These are phyloP conservation scores for Solanum ahanhuiri DNA, from an alignment of 257 asterid species.

Conservation along the genomic window DNA sequence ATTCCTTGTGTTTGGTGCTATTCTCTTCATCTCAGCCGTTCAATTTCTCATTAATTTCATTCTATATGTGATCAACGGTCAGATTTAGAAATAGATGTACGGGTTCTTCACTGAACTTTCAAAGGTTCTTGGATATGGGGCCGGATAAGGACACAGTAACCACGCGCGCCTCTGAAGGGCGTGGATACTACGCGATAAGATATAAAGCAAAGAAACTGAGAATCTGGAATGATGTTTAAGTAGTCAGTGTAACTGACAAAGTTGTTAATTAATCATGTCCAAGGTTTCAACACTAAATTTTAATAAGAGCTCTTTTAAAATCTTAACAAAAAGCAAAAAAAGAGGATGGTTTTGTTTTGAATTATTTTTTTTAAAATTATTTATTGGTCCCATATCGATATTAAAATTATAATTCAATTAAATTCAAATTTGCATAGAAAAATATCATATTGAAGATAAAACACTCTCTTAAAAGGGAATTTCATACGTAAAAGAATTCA, in stretches of 20 bases:
- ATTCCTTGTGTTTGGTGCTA: slow-evolving; percentile 14
- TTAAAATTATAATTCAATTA: no score
- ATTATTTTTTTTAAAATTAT: neutral
- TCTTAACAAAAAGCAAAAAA: neutral
- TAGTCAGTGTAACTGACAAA: slow-evolving; percentile 12
- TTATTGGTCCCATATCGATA: neutral
- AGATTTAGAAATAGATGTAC: slow-evolving; percentile 12
- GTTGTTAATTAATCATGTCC: slow-evolving; percentile 11
- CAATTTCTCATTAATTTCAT: slow-evolving; percentile 9
- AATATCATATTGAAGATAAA: no score
- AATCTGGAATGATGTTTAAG: slow-evolving; percentile 17
- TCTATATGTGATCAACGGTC: neutral
- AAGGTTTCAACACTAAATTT: neutral
- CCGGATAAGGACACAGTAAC: neutral
- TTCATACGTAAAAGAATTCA: no score
- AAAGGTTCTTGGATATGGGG: neutral
- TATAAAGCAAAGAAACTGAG: slow-evolving; percentile 2
- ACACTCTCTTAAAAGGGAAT: no score
- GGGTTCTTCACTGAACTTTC: slow-evolving; percentile 12
- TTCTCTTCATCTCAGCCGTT: slow-evolving; percentile 15
- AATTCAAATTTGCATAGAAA: no score
- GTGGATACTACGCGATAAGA: neutral
- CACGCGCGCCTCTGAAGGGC: slow-evolving; percentile 25
- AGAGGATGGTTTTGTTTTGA: neutral
- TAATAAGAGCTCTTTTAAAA: neutral